A percentile compares a stretch with the other conserved stretches of the same genome.
Evolutionary conservation across 345 rosid species (phyloP).

Genomic region (Populus alba): DNA sequence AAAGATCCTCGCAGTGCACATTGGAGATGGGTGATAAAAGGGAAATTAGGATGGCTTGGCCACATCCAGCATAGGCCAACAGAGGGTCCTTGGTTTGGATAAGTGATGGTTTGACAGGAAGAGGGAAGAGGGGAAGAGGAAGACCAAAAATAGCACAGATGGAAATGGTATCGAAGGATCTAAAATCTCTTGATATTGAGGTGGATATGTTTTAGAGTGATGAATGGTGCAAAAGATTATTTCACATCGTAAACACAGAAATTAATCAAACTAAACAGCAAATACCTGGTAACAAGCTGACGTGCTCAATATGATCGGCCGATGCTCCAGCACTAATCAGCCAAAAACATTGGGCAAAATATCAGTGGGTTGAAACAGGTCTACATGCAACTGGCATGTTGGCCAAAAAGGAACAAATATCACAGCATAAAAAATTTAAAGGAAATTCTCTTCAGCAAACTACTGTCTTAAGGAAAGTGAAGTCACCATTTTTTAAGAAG

Average conservation of each 20-base stretch:
- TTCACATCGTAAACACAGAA: not conserved
- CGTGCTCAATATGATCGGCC: slow-evolving; percentile 47
- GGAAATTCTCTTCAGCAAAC: not conserved
- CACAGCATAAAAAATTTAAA: not conserved
- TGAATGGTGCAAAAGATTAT: not conserved
- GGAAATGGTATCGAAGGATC: no score
- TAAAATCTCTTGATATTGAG: no score
- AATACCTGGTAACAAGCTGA: slow-evolving; percentile 77
- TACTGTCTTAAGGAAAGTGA: not conserved
- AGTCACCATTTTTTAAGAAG: not conserved
- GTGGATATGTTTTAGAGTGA: no score
- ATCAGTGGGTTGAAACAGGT: not conserved
- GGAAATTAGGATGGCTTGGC: no score
- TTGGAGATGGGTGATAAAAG: no score
- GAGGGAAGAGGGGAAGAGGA: no score
- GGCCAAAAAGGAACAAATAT: not conserved
- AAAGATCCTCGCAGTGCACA: no score
- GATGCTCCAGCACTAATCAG: slow-evolving; percentile 47
- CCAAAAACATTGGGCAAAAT: slow-evolving; percentile 4
- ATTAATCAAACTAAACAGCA: not conserved
- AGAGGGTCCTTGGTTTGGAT: no score
- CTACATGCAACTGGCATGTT: not conserved
- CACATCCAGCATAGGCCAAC: no score
- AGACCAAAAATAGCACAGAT: no score
- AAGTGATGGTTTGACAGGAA: no score